These are phyloP conservation scores for Chalaropsis ovoidea DNA, from an alignment of 2,329 filamentous ascomycete species.

Conservation along the genomic window DNA sequence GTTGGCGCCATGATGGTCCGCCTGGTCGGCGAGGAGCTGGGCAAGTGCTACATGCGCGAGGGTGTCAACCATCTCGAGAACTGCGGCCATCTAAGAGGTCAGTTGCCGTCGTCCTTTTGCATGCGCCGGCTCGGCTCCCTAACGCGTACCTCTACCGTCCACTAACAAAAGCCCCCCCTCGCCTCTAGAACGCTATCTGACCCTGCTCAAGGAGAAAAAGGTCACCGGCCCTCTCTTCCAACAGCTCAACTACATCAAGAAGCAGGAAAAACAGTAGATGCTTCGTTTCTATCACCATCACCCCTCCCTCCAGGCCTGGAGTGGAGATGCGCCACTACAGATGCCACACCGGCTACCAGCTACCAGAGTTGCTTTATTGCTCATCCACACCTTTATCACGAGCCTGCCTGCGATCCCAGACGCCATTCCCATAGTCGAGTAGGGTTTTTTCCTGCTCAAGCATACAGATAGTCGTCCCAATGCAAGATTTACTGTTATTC, in stretches of 20 bases:
- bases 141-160: neutral
- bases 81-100: constrained; percentile 71
- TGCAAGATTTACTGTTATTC: constrained; percentile 7
- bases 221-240: constrained; percentile 70
- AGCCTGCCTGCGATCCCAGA: constrained; percentile 22
- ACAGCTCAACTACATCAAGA: constrained; percentile 63
- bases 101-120: constrained; percentile 32
- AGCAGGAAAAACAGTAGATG: constrained; percentile 35
- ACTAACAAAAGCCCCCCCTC: constrained; percentile 21
- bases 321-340: constrained; percentile 18
- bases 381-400: neutral
- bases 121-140: neutral
- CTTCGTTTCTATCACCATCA: neutral
- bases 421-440: constrained; percentile 5
- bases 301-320: neutral
- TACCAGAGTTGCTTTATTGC: constrained; percentile 20
- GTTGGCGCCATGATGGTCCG: constrained; percentile 82
- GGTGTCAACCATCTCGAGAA: constrained; percentile 84
- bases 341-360: constrained; percentile 19
- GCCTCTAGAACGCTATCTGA: constrained; percentile 60
- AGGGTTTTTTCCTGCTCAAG: neutral
- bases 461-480: constrained; percentile 3
- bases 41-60: constrained; percentile 75
- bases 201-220: constrained; percentile 65
- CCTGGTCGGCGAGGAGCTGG: constrained; percentile 69